Evolutionary conservation across 768 basidiomycete genomes (phyloP).

Genomic region (Botryobasidium botryosum): DNA sequence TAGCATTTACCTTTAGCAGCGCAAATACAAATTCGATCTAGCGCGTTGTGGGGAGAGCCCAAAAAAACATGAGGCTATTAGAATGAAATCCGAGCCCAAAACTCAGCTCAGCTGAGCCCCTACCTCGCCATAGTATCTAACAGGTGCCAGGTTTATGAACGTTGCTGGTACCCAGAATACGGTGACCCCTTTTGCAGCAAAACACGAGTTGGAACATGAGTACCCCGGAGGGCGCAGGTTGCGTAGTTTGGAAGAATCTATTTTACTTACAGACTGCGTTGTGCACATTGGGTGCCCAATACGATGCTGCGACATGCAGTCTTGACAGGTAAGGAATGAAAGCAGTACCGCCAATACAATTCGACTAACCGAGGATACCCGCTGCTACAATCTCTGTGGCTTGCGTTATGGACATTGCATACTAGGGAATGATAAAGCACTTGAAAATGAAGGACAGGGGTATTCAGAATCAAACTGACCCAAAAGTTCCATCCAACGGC

Average conservation of each 20-base stretch:
- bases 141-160: constrained; percentile 8
- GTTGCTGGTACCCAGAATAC: constrained; percentile 9
- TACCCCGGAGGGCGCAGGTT: too few species aligned
- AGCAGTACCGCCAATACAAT: too few species aligned
- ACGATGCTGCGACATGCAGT: too few species aligned
- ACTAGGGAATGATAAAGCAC: constrained; percentile 3
- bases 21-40: constrained; percentile 14
- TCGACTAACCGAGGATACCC: constrained; percentile 9
- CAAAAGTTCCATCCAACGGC: constrained; percentile 13
- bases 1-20: constrained; percentile 8
- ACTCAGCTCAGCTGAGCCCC: constrained; percentile 2
- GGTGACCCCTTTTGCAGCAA: constrained; percentile 11
- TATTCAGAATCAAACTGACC: not conserved
- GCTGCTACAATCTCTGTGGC: constrained; percentile 14
- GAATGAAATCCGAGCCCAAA: not conserved
- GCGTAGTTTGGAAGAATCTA: too few species aligned
- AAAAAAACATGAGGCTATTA: not conserved
- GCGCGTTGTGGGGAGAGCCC: too few species aligned
- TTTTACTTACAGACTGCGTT: constrained; percentile 1
- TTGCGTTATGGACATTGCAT: constrained; percentile 10
- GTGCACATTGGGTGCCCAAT: not conserved
- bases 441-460: not conserved
- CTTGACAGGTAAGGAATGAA: too few species aligned
- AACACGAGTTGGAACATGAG: too few species aligned
- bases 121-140: constrained; percentile 7